Conservation (phyloP, 192 early-diverging fungal species). For the Entophlyctis helioformis region DNA sequence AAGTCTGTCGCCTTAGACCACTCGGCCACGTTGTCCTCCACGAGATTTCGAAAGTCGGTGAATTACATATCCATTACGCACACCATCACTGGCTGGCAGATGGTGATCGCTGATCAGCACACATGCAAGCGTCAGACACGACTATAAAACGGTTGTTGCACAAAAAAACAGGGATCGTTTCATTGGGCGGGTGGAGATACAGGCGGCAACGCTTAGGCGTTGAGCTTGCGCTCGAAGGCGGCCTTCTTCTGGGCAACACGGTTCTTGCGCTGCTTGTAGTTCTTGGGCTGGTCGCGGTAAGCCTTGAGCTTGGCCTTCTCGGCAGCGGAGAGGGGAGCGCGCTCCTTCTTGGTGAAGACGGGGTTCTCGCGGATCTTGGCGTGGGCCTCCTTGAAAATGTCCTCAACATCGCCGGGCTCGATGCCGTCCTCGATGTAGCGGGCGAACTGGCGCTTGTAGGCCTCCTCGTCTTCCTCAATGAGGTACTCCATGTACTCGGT, state of each 20-base stretch:
- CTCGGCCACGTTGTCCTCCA: too few relatives aligned
- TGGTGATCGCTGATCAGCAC: too few relatives aligned
- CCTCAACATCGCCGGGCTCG: conserved; percentile 83
- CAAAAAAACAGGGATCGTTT: too few relatives aligned
- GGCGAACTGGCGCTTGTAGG: conserved; percentile 92
- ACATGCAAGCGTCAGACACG: too few relatives aligned
- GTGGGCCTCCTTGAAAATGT: conserved; percentile 88
- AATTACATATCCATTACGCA: too few relatives aligned
- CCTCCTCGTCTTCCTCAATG: conserved; percentile 97
- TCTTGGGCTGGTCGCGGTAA: conserved; percentile 61
- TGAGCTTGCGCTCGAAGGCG: conserved; percentile 48
- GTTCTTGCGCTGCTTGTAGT: conserved; percentile 85
- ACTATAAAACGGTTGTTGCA: too few relatives aligned
- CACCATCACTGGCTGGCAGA: too few relatives aligned
- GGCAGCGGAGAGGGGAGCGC: conserved; percentile 42
- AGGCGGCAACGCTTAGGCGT: too few relatives aligned
- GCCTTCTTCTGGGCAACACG: conserved; percentile 84
- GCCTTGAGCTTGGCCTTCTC: conserved; percentile 63
- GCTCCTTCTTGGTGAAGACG: conserved; percentile 42
- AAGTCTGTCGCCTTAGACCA: too few relatives aligned
- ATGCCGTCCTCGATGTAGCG: conserved; percentile 82
- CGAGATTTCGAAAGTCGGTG: too few relatives aligned
- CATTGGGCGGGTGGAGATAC: too few relatives aligned
- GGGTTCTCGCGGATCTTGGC: conserved; percentile 91
- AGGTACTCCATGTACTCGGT: conserved; percentile 97